Evolutionary conservation across 805 yeast genomes (phyloP), one percentile per base, ranked within the genome.

Genomic region (Jamesozyma jinghongensis): DNA sequence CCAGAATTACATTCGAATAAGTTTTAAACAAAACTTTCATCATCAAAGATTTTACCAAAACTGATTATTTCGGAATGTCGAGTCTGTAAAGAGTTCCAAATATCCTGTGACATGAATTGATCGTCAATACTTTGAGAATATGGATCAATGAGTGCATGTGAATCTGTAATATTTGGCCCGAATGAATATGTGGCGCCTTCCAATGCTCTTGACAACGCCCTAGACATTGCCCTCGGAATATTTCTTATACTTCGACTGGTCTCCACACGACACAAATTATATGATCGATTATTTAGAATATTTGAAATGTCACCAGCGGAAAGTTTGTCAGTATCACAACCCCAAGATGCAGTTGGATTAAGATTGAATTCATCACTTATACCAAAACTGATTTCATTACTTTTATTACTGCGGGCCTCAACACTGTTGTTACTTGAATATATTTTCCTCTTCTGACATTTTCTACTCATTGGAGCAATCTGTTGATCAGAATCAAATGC

Each of bases 21-120:
- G 19, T 31, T 20, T 6, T 31, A 27, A 6, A 14, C 19, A 32
- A 17, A 48, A 35, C 56, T 51, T 19, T 50, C 50, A 40, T 52
- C 58, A 18, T 53, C 56, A 20, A 46, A 51, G 18, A 48, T 40
- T n/a, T 52, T 51, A n/a, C 40, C 49, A 13, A 33, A 37, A 18
- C 44, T 42, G 11, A 41, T 37, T 27, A 48, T 37, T 20, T 47
- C 48, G 16, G 52, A 49, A 19, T 49, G 52, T 38, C 44, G 29
- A 16, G 39, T 32, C 25, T 26, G 25, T n/a, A 37, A 17, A 7
- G 41, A 20, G 18, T 28, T 26, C 30, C 30, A 18, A n/a, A 19
- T 13, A 22, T 22, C 26, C 14, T 28, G 17, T 31, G 22, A 16
- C 32, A 13, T 27, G 18, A 19, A 28, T 28, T 37, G 16, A 19